phyloP scores from a whole-genome alignment of 164 flowering plant species.

The Chloranthus sessilifolius region DNA sequence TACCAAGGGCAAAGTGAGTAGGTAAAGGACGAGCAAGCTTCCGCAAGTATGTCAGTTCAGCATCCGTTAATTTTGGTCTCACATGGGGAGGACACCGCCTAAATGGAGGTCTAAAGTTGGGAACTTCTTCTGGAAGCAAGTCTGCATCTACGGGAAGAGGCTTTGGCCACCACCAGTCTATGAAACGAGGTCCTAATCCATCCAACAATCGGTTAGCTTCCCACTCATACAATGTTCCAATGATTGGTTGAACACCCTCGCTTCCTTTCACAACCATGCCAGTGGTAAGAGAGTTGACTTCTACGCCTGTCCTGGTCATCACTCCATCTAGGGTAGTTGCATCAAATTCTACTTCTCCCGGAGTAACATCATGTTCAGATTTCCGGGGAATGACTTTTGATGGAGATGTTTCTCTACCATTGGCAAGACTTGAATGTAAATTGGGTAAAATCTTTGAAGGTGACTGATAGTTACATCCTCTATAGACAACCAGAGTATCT shows the following conservation, averaged over 20 bases:
- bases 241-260: slow-evolving; percentile 15
- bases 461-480: slow-evolving; percentile 44
- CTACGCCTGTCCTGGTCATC: slow-evolving; percentile 6
- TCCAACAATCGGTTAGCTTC: slow-evolving; percentile 87
- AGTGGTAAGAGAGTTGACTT: slow-evolving; percentile 12
- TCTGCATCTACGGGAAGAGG: slow-evolving; percentile 96
- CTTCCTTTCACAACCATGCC: slow-evolving; percentile 10
- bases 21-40: slow-evolving; percentile 74
- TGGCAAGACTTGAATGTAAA: slow-evolving; percentile 10
- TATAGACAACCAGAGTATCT: slow-evolving; percentile 63
- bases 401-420: slow-evolving; percentile 12
- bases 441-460: slow-evolving; percentile 13
- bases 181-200: slow-evolving; percentile 91
- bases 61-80: slow-evolving; percentile 51
- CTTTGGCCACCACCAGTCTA: slow-evolving; percentile 94
- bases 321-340: slow-evolving; percentile 8
- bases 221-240: slow-evolving; percentile 64
- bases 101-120: slow-evolving; percentile 60
- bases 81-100: slow-evolving; percentile 58
- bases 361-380: slow-evolving; percentile 11
- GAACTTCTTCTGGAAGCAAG: slow-evolving; percentile 79
- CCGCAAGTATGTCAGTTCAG: slow-evolving; percentile 80
- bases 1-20: slow-evolving; percentile 95
- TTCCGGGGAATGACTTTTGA: slow-evolving; percentile 6
- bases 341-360: slow-evolving; percentile 4